Conservation (phyloP, 2,329 filamentous ascomycete genomes). For the Boeremia exigua region DNA sequence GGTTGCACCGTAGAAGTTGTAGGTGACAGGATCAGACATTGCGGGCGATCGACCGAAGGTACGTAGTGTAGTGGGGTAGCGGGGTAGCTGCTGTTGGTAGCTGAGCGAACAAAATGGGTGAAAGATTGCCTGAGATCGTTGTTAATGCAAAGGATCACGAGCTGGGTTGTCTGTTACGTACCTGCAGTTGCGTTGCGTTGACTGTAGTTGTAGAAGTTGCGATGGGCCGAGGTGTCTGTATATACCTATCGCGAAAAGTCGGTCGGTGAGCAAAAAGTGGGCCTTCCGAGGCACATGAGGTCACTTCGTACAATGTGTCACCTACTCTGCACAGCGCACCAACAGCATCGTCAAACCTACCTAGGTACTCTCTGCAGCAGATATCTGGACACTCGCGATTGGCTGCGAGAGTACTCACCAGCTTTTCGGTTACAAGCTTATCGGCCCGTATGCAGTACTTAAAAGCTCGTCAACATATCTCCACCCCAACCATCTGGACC, state of each 20-base stretch:
- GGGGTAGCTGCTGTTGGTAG: background rate
- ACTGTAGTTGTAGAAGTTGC: background rate
- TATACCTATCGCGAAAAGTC: background rate
- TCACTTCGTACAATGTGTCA: background rate
- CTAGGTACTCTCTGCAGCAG: no score
- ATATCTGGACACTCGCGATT: no score
- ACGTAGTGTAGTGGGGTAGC: background rate
- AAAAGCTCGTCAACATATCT: no score
- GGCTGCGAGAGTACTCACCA: no score
- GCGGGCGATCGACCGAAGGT: constrained; percentile 5
- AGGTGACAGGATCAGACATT: constrained; percentile 25
- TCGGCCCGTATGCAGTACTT: no score
- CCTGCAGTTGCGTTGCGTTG: background rate
- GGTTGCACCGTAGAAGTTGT: constrained; percentile 27
- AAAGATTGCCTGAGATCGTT: background rate
- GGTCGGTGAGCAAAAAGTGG: background rate
- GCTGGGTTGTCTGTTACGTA: background rate
- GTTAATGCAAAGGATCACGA: background rate
- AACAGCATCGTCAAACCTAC: no score
- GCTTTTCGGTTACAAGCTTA: no score
- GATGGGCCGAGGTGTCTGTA: constrained; percentile 5
- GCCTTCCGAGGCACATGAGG: background rate
- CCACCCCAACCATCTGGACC: no score
- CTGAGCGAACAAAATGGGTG: background rate
- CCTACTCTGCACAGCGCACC: no score